phyloP scores from a whole-genome alignment of 169 alveolate species.

The Perkinsus chesapeaki region DNA sequence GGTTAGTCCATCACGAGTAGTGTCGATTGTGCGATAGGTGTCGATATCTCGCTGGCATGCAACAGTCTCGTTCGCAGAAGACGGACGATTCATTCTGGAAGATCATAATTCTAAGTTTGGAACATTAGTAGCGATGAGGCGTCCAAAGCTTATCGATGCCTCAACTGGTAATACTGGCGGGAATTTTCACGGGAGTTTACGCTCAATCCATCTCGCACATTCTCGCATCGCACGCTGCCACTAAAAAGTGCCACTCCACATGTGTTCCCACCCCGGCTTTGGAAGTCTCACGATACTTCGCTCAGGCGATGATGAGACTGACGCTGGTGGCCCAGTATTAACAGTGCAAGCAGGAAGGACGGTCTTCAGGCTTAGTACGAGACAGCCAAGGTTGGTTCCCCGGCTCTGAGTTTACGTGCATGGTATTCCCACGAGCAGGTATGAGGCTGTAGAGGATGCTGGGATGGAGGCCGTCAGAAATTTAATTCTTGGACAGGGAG shows the following conservation, averaged over 20 bases:
- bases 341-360: not conserved
- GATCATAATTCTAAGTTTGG: constrained; percentile 94
- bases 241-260: too few species aligned
- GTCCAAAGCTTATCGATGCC: constrained; percentile 44
- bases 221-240: too few species aligned
- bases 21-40: constrained; percentile 28
- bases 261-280: too few species aligned
- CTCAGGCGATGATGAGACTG: not conserved
- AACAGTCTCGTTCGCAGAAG: constrained; percentile 60
- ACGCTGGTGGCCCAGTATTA: not conserved
- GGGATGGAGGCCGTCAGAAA: too few species aligned
- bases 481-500: too few species aligned
- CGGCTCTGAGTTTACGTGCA: too few species aligned
- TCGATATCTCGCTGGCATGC: constrained; percentile 91
- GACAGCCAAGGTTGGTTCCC: not conserved
- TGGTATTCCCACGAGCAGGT: too few species aligned
- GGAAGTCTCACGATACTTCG: not conserved
- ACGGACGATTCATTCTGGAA: constrained; percentile 77
- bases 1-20: constrained; percentile 9
- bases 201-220: too few species aligned
- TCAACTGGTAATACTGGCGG: too few species aligned
- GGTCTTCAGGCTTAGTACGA: not conserved
- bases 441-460: too few species aligned
- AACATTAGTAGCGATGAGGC: constrained; percentile 75
- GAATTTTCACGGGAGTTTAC: too few species aligned